Conservation (phyloP, 352 stramenopile species). For the Thalassiosira livingstoniorum region DNA sequence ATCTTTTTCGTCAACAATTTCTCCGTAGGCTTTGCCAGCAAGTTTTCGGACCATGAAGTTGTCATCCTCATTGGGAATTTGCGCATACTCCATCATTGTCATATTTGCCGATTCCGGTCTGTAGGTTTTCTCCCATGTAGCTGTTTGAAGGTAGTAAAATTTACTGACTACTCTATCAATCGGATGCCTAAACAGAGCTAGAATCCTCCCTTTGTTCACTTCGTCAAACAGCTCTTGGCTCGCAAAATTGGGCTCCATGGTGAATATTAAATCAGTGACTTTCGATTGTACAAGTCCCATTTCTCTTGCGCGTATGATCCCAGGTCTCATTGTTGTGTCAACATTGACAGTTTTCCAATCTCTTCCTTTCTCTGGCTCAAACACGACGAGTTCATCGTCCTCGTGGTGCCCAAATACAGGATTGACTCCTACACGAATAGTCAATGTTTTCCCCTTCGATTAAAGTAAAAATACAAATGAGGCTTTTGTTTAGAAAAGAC, state of each 20-base stretch:
- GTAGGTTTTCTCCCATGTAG: conserved; percentile 62
- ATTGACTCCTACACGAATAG: conserved; percentile 26
- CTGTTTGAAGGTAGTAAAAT: conserved; percentile 66
- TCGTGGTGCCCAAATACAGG: conserved; percentile 34
- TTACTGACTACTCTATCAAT: conserved; percentile 51
- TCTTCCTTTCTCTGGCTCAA: conserved; percentile 21
- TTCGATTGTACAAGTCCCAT: conserved; percentile 35
- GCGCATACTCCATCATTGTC: conserved; percentile 50
- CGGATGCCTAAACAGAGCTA: conserved; percentile 59
- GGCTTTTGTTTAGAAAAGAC: too few relatives aligned
- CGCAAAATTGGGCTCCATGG: conserved; percentile 33
- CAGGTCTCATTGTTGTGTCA: conserved; percentile 42
- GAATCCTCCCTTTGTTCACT: conserved; percentile 36
- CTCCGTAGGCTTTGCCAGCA: conserved; percentile 9
- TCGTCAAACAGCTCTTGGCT: conserved; percentile 43
- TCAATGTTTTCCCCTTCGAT: conserved; percentile 36
- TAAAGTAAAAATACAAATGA: too few relatives aligned
- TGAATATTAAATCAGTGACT: conserved; percentile 49
- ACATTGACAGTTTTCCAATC: conserved; percentile 55
- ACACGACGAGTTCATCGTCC: conserved; percentile 21
- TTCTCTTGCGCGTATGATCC: conserved; percentile 43
- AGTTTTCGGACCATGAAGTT: conserved; percentile 55
- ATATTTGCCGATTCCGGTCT: conserved; percentile 46
- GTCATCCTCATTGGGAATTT: conserved; percentile 31
- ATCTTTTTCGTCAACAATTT: conserved; percentile 26